Evolutionary conservation across 441 rosid genomes (phyloP).

Genomic region (Metrosideros polymorpha): DNA sequence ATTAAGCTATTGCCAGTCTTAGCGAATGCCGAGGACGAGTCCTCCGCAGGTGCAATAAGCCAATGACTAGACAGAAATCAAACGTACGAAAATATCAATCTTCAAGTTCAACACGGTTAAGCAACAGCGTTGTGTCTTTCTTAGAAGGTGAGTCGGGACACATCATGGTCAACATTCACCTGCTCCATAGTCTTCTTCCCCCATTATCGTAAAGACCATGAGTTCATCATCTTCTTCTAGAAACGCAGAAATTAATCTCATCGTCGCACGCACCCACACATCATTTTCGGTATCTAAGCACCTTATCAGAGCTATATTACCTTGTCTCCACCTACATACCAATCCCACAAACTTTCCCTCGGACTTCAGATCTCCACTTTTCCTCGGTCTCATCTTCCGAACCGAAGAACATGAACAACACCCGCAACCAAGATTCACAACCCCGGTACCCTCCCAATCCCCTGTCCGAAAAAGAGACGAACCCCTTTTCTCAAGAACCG

Average conservation of each 20-base stretch:
- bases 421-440: background rate
- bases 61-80: background rate
- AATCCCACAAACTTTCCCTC: background rate
- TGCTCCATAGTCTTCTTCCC: background rate
- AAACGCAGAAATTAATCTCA: background rate
- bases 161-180: background rate
- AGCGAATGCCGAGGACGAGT: background rate
- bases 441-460: background rate
- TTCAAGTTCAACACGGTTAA: background rate
- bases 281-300: background rate
- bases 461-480: background rate
- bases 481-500: background rate
- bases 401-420: background rate
- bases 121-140: background rate
- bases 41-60: background rate
- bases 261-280: fast-evolving
- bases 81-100: background rate
- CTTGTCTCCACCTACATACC: background rate
- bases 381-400: background rate
- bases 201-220: background rate
- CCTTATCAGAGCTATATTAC: background rate
- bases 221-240: background rate
- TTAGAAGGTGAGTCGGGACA: background rate
- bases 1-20: background rate
- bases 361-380: background rate